These are phyloP conservation scores for Macadamia tetraphylla DNA, from an alignment of 164 flowering plant species.

Conservation along the genomic window DNA sequence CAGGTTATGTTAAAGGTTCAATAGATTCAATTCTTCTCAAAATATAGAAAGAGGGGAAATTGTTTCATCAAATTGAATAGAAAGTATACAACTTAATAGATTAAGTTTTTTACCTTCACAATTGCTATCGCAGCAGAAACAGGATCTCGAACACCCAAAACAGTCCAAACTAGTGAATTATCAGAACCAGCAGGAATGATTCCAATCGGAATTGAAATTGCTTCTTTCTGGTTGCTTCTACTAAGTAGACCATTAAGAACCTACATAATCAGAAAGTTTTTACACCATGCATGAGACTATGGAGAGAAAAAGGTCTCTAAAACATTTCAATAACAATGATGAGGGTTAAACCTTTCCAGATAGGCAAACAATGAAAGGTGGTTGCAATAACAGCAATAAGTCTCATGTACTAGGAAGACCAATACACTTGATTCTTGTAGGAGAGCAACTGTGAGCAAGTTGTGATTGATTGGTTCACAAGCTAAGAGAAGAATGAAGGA, in stretches of 20 bases:
- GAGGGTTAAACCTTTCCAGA: too few relatives aligned
- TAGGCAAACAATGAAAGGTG: too few relatives aligned
- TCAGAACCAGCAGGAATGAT: conserved; percentile 99
- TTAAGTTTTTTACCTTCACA: conserved; percentile 61
- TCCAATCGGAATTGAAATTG: conserved; percentile 95
- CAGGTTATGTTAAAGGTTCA: too few relatives aligned
- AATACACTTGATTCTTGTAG: too few relatives aligned
- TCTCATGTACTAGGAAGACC: too few relatives aligned
- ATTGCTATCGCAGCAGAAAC: conserved; percentile 93
- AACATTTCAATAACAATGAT: too few relatives aligned
- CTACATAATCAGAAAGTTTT: conserved; percentile 32
- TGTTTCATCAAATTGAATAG: too few relatives aligned
- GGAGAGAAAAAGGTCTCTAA: not conserved
- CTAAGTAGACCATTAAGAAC: conserved; percentile 89
- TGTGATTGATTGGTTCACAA: too few relatives aligned
- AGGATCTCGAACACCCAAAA: conserved; percentile 95
- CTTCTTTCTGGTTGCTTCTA: conserved; percentile 90
- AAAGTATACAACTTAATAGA: too few relatives aligned
- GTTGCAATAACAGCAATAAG: too few relatives aligned
- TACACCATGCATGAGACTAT: not conserved
- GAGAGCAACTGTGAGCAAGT: too few relatives aligned
- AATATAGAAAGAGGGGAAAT: not conserved
- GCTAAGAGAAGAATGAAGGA: too few relatives aligned
- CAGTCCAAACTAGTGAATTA: conserved; percentile 97
- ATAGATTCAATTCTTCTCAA: not conserved